Evolutionary conservation across 1,284 basidiomycete species (phyloP).

Genomic region (Tetrapyrgos nigripes): DNA sequence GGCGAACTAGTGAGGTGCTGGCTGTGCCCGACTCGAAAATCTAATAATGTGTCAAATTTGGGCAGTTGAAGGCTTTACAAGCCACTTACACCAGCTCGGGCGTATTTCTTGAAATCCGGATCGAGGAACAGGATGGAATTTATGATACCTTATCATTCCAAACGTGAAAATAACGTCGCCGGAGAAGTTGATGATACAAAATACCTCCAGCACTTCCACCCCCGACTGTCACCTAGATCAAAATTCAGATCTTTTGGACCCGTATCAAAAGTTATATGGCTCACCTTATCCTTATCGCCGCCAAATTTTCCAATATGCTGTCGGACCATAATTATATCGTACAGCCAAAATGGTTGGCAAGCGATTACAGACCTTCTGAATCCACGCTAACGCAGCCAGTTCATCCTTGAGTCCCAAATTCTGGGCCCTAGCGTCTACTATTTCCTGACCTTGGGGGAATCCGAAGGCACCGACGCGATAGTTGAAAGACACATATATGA

Average conservation of each 20-base stretch:
- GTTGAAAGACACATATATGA: slow-evolving; percentile 54
- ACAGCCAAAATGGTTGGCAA: slow-evolving; percentile 13
- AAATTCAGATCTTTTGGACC: not conserved
- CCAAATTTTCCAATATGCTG: slow-evolving; percentile 42
- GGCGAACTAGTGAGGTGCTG: slow-evolving; percentile 34
- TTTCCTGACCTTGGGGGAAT: slow-evolving; percentile 37
- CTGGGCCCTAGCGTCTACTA: slow-evolving; percentile 23
- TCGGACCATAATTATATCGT: slow-evolving; percentile 17
- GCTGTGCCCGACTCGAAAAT: slow-evolving; percentile 52
- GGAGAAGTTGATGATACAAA: not conserved
- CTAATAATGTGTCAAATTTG: slow-evolving; percentile 27
- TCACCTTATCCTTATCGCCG: slow-evolving; percentile 42
- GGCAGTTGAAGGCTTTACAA: not conserved
- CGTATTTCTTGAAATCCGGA: slow-evolving; percentile 42
- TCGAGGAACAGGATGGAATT: slow-evolving; percentile 48
- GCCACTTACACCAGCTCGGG: slow-evolving; percentile 47
- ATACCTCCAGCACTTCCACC: slow-evolving; percentile 58
- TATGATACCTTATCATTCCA: no score
- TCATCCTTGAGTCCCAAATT: slow-evolving; percentile 41
- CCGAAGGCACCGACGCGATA: no score
- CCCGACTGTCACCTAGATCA: slow-evolving; percentile 53
- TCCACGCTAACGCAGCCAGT: slow-evolving; percentile 38
- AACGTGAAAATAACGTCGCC: no score
- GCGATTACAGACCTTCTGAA: slow-evolving; percentile 25
- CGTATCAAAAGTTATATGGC: not conserved